Evolutionary conservation across 441 rosid species (phyloP), one percentile per base, ranked within the genome.

Genomic region (Populus tomentosa): DNA sequence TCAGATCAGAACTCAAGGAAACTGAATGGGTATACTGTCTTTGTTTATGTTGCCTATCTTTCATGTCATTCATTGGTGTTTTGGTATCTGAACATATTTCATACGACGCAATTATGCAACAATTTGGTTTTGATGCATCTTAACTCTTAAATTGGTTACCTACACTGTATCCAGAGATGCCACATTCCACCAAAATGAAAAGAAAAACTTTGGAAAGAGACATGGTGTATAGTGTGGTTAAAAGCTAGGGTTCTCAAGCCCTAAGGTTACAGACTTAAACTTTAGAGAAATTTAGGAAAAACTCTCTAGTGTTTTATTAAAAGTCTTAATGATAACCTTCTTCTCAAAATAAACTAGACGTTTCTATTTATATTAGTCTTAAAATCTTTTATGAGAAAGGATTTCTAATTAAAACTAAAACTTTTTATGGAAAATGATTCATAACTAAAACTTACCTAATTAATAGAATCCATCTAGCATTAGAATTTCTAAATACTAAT

Each of bases 11-110:
- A 73, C 21, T 73, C 76, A 8, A 85, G 86, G 82, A 86, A 76
- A 80, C 86, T 77, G 66, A 86, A 83, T 79, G 88, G 88, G 98
- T 93, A 82, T 85, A 80, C 26, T 11, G 23, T 40, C 50, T 24
- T 28, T 11, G 5, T 21, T 24, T 42, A 18, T 62, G 30, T 20
- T 28, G 38, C 36, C 42, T 53, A 18, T 50, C 24, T 68, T 11
- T 21, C 30, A 5, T 8, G 8, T 38, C 20, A 46, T 46, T 46
- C 56, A 46, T 46, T 46, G 20, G 56, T 46, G 56, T 14, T 46
- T 46, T 46, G 56, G 56, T 46, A 46, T 46, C 56, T 4, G 20
- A 46, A 46, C 56, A 14, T 46, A 46, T 46, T 46, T 14, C 20
- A 46, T 46, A 4, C 5, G 0, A 14, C 7, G 0, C 1, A 46